Evolutionary conservation across 768 basidiomycete species (phyloP).

Genomic region (Russula emetica): DNA sequence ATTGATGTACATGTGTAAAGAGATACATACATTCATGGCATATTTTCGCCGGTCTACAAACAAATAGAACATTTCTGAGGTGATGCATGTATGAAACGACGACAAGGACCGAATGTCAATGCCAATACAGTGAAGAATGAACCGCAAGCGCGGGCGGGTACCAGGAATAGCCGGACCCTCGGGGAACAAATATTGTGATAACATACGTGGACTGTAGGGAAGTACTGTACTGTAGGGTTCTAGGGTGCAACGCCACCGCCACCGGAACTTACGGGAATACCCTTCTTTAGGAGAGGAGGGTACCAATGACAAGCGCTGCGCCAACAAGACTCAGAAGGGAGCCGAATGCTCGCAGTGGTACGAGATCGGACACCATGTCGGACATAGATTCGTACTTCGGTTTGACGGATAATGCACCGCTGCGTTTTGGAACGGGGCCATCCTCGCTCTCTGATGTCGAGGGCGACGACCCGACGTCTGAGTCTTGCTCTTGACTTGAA

Average conservation of each 20-base stretch:
- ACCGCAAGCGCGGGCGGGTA: background rate
- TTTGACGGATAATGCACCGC: conserved; percentile 9
- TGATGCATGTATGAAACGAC: background rate
- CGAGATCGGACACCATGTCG: conserved; percentile 21
- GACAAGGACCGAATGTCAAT: background rate
- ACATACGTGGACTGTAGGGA: background rate
- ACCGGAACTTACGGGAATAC: background rate
- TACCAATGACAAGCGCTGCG: conserved; percentile 26
- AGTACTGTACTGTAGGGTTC: background rate
- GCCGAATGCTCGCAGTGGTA: conserved; percentile 24
- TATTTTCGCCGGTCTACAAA: conserved; percentile 1
- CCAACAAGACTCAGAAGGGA: conserved; percentile 26
- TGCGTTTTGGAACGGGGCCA: background rate
- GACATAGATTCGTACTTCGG: conserved; percentile 20
- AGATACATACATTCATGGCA: conserved; percentile 11
- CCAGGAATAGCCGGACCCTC: background rate
- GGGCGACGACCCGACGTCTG: conserved; percentile 12
- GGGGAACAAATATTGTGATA: background rate
- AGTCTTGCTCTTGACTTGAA: conserved; percentile 22
- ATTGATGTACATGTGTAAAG: background rate
- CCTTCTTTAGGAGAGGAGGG: conserved; percentile 23
- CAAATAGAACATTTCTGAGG: background rate
- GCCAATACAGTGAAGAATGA: background rate
- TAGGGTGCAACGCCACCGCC: conserved; percentile 1
- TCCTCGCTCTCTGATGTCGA: conserved; percentile 27